Evolutionary conservation across 305 asterid species (phyloP), one percentile per base, ranked within the genome.

Genomic region (Fraxinus baroniana): DNA sequence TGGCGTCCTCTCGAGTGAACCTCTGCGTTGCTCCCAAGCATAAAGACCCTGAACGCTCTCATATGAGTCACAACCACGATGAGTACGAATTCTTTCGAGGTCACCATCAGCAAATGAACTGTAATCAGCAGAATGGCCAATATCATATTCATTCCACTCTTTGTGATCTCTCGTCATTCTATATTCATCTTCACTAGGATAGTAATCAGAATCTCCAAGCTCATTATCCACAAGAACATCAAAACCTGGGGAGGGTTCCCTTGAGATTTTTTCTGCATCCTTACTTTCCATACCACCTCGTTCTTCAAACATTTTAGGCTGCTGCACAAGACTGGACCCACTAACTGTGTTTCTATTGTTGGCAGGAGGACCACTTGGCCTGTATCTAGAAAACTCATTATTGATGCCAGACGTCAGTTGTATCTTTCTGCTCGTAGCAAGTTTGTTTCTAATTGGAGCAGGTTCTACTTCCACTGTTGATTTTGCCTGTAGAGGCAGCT

Each of bases 221-320:
- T 92, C 97, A 75, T 92, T 92, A 78, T 92, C 97, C 49, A 94
- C 98, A 36, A 94, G 97, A 87, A 94, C 98, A 86, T 94, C 98
- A 80, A 94, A 93, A 75, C 97, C 98, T 78, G 98, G 98, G 66
- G 98, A 94, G 75, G 92, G 93, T 79, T 94, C 98, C 89, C 97
- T 93, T 30, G 98, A 94, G 78, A 89, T 83, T 81, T 91, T 96
- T 10, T 91, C 96, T 6, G 86, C 85, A 71, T 91, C 97, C 90
- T 89, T 91, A 78, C 83, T 79, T 84, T 81, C 86, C 86, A 88
- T 76, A 87, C 84, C 84, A 70, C 85, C 91, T 74, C 83, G 90
- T 39, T 90, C 90, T 28, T 89, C 93, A 74, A 90, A 84, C 76
- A 79, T 82, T 57, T 83, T 85, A 76, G 90, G 75, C 85, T 86